Evolutionary conservation across 176 grass and related monocot species (phyloP).

Genomic region (Carex cristatella): DNA sequence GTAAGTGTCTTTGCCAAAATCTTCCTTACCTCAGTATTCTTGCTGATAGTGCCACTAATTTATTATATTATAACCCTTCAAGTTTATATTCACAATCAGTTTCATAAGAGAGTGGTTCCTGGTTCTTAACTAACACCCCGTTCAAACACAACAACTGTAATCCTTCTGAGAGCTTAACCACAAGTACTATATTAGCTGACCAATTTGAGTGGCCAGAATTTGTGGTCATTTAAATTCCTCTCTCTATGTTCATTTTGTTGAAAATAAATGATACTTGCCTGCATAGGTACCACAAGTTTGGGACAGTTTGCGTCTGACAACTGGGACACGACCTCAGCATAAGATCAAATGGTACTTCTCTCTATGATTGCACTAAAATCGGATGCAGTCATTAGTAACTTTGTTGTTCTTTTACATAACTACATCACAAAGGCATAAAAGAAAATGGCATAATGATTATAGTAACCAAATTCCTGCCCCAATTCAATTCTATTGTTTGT

Average conservation of each 20-base stretch:
- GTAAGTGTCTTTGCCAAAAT: not conserved
- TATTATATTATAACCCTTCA: not conserved
- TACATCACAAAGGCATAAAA: not conserved
- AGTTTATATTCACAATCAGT: not conserved
- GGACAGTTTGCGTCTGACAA: not conserved
- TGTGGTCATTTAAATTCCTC: not conserved
- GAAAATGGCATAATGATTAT: not conserved
- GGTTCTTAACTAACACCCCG: not conserved
- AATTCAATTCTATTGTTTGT: not conserved
- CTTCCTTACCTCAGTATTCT: not conserved
- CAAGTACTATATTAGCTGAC: not conserved
- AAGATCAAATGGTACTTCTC: not conserved
- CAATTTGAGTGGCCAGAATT: not conserved
- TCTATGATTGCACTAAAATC: not conserved
- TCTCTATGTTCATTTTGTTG: no score
- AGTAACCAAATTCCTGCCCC: not conserved
- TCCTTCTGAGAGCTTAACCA: not conserved
- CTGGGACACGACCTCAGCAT: not conserved
- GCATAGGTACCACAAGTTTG: not conserved
- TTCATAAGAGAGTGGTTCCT: not conserved
- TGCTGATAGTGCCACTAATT: not conserved
- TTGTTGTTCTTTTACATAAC: not conserved
- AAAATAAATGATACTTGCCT: not conserved
- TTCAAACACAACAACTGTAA: not conserved
- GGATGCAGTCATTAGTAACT: not conserved